A percentile compares a stretch with the other conserved stretches of the same genome.
Evolutionary conservation across 371 early-diverging fungal species (phyloP).

Genomic region (Apophysomyces ossiformis): DNA sequence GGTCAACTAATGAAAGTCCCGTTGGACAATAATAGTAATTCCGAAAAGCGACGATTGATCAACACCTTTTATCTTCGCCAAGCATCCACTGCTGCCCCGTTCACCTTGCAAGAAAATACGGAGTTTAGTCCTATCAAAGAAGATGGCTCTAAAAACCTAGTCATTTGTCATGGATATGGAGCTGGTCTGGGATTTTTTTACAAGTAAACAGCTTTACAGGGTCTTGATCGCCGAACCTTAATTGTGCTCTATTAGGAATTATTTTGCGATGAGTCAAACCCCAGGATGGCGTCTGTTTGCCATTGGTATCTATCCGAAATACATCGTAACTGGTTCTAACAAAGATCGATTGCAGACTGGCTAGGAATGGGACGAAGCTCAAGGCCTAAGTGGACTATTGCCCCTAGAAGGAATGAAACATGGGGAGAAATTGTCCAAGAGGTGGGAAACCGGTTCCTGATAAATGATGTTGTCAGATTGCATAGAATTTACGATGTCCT

Average conservation of each 20-base stretch:
- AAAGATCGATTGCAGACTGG: slow-evolving; percentile 68
- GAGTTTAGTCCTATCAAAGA: slow-evolving; percentile 36
- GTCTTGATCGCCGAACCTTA: not conserved
- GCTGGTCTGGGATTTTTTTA: slow-evolving; percentile 90
- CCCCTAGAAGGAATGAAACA: slow-evolving; percentile 33
- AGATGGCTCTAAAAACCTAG: slow-evolving; percentile 59
- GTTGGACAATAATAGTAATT: slow-evolving; percentile 40
- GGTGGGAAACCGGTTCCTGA: slow-evolving; percentile 20
- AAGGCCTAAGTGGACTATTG: slow-evolving; percentile 68
- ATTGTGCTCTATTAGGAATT: slow-evolving; percentile 56
- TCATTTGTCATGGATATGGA: slow-evolving; percentile 92
- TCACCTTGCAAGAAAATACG: slow-evolving; percentile 37
- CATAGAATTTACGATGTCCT: slow-evolving; percentile 24
- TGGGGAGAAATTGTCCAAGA: slow-evolving; percentile 57
- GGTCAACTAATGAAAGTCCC: slow-evolving; percentile 46
- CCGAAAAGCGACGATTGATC: slow-evolving; percentile 20
- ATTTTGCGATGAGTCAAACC: slow-evolving; percentile 66
- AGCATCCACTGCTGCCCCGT: slow-evolving; percentile 21
- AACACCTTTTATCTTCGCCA: slow-evolving; percentile 39
- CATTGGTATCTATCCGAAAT: slow-evolving; percentile 41
- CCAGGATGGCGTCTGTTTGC: slow-evolving; percentile 76
- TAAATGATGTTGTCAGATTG: slow-evolving; percentile 18
- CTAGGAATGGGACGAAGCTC: slow-evolving; percentile 86
- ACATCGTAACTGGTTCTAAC: not conserved
- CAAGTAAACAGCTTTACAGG: slow-evolving; percentile 18